A percentile compares a stretch with the other conserved stretches of the same genome.
Evolutionary conservation across 176 grass and related monocot species (phyloP).

Genomic region (Neostapfia colusana): DNA sequence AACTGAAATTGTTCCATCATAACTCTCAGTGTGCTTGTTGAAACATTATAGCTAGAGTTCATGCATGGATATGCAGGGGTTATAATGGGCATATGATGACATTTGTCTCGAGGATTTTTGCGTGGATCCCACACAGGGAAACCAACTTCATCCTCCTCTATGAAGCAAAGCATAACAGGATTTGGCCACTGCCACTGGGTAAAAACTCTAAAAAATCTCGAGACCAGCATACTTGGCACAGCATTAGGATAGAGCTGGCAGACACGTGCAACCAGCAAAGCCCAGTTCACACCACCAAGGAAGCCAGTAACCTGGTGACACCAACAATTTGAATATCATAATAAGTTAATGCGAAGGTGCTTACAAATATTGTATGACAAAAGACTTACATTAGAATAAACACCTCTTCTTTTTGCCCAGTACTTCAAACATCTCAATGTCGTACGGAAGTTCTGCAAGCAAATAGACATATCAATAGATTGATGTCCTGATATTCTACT

Average conservation of each 20-base stretch:
- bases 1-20: slow-evolving; percentile 89
- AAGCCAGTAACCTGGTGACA: slow-evolving; percentile 80
- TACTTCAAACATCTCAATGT: slow-evolving; percentile 84
- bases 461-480: slow-evolving; percentile 22
- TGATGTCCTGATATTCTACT: neutral
- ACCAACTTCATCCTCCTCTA: slow-evolving; percentile 85
- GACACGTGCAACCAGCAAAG: slow-evolving; percentile 76
- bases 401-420: slow-evolving; percentile 88
- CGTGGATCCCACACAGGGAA: slow-evolving; percentile 96
- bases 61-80: slow-evolving; percentile 97
- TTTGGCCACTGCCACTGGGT: slow-evolving; percentile 92
- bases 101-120: slow-evolving; percentile 78
- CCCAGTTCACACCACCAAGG: slow-evolving; percentile 97
- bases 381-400: slow-evolving; percentile 96
- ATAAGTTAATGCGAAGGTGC: neutral
- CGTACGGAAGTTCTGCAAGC: slow-evolving; percentile 75
- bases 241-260: slow-evolving; percentile 98
- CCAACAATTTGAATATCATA: neutral
- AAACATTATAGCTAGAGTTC: slow-evolving; percentile 99
- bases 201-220: slow-evolving; percentile 88
- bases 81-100: slow-evolving; percentile 96
- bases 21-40: slow-evolving; percentile 83
- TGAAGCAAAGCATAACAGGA: slow-evolving; percentile 90
- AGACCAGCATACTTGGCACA: slow-evolving; percentile 91
- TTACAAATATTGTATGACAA: neutral